Percentiles rank a stretch among this genome's conserved stretches.
These are phyloP conservation scores for Melanopsichium pennsylvanicum DNA, from an alignment of 1,284 basidiomycete species.

Conservation along the genomic window DNA sequence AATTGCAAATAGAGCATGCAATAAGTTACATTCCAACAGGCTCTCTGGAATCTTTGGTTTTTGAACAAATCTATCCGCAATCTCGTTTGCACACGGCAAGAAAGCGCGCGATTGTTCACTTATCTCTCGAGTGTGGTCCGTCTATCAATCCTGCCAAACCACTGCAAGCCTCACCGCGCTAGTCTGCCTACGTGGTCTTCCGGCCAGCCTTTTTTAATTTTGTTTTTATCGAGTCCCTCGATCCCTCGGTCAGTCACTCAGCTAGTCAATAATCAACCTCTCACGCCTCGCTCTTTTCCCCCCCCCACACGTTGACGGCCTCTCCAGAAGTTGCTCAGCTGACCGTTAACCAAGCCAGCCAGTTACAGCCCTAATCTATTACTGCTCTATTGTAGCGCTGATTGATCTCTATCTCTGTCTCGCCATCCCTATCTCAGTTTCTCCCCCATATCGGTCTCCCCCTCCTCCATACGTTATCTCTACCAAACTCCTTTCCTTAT, in stretches of 20 bases:
- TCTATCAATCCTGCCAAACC: background rate
- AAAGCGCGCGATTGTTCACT: conserved; percentile 9
- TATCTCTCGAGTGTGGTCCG: no score
- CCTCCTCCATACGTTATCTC: conserved; percentile 35
- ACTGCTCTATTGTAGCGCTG: no score
- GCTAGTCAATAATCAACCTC: background rate
- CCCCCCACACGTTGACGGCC: conserved; percentile 3
- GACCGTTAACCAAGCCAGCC: no score
- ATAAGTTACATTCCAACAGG: no score
- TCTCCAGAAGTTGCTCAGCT: conserved; percentile 8
- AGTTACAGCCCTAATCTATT: no score
- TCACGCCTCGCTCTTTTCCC: background rate
- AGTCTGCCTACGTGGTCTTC: conserved; percentile 10
- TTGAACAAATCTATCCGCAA: no score
- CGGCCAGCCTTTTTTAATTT: conserved; percentile 1
- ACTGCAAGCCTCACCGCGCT: conserved; percentile 13
- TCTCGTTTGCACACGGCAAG: no score
- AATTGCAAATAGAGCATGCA: no score
- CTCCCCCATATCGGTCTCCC: conserved; percentile 4
- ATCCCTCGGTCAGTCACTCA: background rate
- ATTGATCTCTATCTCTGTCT: conserved; percentile 3
- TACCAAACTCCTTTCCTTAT: conserved; percentile 17
- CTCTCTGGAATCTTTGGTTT: no score
- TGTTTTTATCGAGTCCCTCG: background rate
- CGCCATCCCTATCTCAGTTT: conserved; percentile 19